Conservation (phyloP, 2,329 filamentous ascomycete genomes). For the Fusarium sp. region DNA sequence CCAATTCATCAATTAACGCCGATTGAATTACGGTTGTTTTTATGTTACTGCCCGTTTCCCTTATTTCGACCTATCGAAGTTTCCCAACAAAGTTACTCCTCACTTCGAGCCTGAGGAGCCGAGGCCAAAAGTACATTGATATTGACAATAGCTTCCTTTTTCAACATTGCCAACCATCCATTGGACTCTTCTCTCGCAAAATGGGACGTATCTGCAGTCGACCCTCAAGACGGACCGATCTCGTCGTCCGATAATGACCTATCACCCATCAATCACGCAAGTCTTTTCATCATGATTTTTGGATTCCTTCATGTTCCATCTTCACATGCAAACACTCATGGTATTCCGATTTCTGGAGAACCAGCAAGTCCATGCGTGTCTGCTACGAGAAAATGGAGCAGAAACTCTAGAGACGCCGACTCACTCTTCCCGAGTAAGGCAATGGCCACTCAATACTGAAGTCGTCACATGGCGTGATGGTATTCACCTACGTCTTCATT, state of each 20-base stretch:
- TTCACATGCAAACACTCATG: not conserved
- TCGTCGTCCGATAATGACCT: not conserved
- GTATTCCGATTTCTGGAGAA: not conserved
- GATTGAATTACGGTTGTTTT: not conserved
- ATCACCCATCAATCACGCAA: not conserved
- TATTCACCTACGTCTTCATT: not conserved
- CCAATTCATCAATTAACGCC: not conserved
- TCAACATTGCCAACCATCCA: not conserved
- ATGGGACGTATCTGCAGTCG: not conserved
- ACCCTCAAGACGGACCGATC: slow-evolving; percentile 18
- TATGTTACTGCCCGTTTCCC: not conserved
- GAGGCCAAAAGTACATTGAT: not conserved
- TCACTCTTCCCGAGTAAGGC: not conserved
- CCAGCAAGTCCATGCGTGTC: not conserved
- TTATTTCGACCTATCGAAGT: not conserved
- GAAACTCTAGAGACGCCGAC: not conserved
- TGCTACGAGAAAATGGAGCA: not conserved
- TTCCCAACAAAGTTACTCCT: slow-evolving; percentile 6
- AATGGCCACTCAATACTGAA: not conserved
- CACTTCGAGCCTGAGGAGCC: not conserved
- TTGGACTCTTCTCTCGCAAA: not conserved
- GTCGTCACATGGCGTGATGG: not conserved
- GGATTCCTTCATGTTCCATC: not conserved
- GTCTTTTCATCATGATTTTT: not conserved
- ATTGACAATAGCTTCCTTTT: too few relatives aligned